These are phyloP conservation scores for Ceratocystis lukuohia DNA, from an alignment of 2,329 filamentous ascomycete genomes.

Conservation along the genomic window DNA sequence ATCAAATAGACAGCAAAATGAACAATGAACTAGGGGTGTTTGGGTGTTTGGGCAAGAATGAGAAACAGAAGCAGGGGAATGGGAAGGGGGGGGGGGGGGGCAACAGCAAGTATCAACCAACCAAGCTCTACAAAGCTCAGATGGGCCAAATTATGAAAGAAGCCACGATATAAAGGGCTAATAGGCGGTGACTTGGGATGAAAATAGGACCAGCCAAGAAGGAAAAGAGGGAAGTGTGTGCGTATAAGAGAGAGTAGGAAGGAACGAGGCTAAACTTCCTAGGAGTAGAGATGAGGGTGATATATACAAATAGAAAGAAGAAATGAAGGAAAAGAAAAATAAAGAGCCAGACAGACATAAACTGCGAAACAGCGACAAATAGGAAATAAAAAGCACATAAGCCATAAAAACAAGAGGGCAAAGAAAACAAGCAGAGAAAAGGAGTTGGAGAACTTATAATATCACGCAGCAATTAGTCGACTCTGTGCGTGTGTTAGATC, in stretches of 20 bases:
- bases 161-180: not conserved
- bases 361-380: not conserved
- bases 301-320: not conserved
- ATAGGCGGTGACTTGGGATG: not conserved
- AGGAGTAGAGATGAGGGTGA: not conserved
- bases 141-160: not conserved
- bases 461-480: slow-evolving; percentile 39
- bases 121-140: not conserved
- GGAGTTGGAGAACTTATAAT: slow-evolving; percentile 28
- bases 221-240: too few species aligned
- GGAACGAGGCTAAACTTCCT: too few species aligned
- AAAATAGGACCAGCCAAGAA: not conserved
- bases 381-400: not conserved
- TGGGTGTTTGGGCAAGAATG: too few species aligned
- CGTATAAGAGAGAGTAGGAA: not conserved
- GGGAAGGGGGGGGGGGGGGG: not conserved
- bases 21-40: not conserved
- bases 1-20: not conserved
- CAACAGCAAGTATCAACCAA: not conserved
- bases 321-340: not conserved
- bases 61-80: not conserved
- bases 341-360: not conserved
- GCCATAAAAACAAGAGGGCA: not conserved
- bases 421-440: not conserved
- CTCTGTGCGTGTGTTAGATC: slow-evolving; percentile 31